These are phyloP conservation scores for Phytophthora pinifolia DNA, from an alignment of 352 stramenopile genomes.

Conservation along the genomic window DNA sequence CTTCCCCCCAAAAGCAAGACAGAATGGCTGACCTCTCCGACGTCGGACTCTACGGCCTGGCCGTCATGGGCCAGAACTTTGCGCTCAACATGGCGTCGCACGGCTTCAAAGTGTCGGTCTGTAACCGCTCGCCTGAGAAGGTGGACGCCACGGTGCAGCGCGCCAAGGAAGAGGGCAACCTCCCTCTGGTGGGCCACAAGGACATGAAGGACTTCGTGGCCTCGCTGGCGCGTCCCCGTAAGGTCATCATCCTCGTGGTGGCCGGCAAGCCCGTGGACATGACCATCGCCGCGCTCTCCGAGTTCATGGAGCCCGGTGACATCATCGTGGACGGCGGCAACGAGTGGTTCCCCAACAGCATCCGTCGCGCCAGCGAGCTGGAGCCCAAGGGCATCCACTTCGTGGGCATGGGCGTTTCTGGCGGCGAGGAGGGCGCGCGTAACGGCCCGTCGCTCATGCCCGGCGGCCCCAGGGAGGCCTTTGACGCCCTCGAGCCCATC, in stretches of 20 bases:
- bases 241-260: conserved; percentile 98
- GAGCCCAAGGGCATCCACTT: conserved; percentile 96
- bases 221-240: conserved; percentile 93
- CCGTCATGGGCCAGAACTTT: conserved; percentile 99
- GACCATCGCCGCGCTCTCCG: conserved; percentile 85
- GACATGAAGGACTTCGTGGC: conserved; percentile 92
- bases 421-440: conserved; percentile 97
- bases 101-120: conserved; percentile 96
- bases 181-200: conserved; percentile 93
- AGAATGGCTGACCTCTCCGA: conserved; percentile 73
- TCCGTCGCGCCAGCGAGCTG: conserved; percentile 93
- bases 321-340: conserved; percentile 99
- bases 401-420: conserved; percentile 98
- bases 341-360: conserved; percentile 98
- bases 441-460: conserved; percentile 99
- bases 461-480: conserved; percentile 95
- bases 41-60: conserved; percentile 91
- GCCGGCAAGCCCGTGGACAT: conserved; percentile 96
- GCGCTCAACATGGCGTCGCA: conserved; percentile 98
- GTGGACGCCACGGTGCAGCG: conserved; percentile 95
- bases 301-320: conserved; percentile 94
- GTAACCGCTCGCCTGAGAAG: conserved; percentile 97
- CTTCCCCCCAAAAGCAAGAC: conserved; percentile 3
- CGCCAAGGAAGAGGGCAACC: conserved; percentile 94
- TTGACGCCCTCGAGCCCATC: conserved; percentile 96